Conservation (phyloP, 2,329 filamentous ascomycete genomes). For the Botrytis squamosa region DNA sequence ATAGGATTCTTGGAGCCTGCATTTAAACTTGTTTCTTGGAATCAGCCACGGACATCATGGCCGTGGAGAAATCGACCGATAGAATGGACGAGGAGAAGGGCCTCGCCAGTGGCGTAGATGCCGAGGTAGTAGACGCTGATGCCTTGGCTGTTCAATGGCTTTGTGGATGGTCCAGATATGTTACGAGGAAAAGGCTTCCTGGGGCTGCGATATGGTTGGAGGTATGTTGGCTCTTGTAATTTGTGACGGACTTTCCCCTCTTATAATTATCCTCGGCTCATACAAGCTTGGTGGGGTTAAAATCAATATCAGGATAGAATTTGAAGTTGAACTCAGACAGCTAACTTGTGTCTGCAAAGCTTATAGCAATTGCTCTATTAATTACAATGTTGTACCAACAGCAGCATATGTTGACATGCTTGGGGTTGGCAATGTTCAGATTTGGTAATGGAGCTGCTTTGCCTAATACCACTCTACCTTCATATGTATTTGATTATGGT, state of each 20-base stretch:
- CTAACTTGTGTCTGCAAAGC: slow-evolving; percentile 11
- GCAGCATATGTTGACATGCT: slow-evolving; percentile 16
- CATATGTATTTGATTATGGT: slow-evolving; percentile 49
- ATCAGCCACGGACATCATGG: not conserved
- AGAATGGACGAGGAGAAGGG: slow-evolving; percentile 18
- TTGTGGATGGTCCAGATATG: slow-evolving; percentile 13
- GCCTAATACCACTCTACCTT: slow-evolving; percentile 39
- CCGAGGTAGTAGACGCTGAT: not conserved
- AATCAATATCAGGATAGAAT: not conserved
- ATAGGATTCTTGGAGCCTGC: not conserved
- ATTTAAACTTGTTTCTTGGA: no score
- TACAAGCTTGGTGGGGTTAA: not conserved
- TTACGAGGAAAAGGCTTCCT: not conserved
- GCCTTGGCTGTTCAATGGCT: not conserved
- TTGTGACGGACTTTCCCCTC: not conserved
- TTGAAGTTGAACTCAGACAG: slow-evolving; percentile 26
- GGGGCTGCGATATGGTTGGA: slow-evolving; percentile 24
- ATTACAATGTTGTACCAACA: slow-evolving; percentile 14
- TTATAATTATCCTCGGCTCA: not conserved
- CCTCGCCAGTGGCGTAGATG: not conserved
- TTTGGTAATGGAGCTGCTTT: not conserved
- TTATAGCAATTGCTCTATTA: slow-evolving; percentile 19
- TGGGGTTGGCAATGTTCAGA: slow-evolving; percentile 8
- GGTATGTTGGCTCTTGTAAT: slow-evolving; percentile 18
- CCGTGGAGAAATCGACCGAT: not conserved